Evolutionary conservation across 306 rosid species (phyloP), one percentile per base, ranked within the genome.

Genomic region (Prunus mongolica): DNA sequence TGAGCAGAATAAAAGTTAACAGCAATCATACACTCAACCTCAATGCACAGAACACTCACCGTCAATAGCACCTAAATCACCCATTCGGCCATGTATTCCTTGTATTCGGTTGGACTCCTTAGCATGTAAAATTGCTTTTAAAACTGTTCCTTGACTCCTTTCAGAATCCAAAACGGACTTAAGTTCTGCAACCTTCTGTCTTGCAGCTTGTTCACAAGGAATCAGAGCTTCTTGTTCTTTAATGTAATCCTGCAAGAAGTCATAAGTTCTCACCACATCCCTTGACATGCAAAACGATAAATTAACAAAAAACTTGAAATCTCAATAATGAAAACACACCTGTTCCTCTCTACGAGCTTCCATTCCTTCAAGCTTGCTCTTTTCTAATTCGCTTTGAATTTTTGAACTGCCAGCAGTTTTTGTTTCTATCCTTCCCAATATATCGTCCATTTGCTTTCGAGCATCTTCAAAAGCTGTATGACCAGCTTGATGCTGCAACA

Each of bases 51-150:
- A 79, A 78, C 32, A 28, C 89, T 82, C 78, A 92, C 99, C 93
- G 67, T 92, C 96, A 67, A 95, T 95, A 77, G 99, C 97, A 77
- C 99, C 99, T 78, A 95, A 84, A 87, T 95, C 97, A 67, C 99
- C 99, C 96, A 95, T 84, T 77, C 97, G 93, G 15, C 99, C 97
- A 84, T 95, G 93, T 84, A 95, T 95, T 79, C 99, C 99, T 41
- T 84, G 89, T 57, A 95, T 90, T 77, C 58, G 88, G 78, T 85
- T 88, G 71, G 89, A 83, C 65, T 92, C 91, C 88, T 89, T 95
- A 2, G 97, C 97, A 81, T 84, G 87, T 81, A 89, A 78, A 62
- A 95, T 87, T 83, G 97, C 96, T 79, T 87, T 95, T 3, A 89
- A 72, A 78, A 95, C 96, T 15, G 96, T 90, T 27, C 97, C 99